These are phyloP conservation scores for Astrephomene gubernaculifera DNA, from an alignment of 139 green algal species.

Conservation along the genomic window DNA sequence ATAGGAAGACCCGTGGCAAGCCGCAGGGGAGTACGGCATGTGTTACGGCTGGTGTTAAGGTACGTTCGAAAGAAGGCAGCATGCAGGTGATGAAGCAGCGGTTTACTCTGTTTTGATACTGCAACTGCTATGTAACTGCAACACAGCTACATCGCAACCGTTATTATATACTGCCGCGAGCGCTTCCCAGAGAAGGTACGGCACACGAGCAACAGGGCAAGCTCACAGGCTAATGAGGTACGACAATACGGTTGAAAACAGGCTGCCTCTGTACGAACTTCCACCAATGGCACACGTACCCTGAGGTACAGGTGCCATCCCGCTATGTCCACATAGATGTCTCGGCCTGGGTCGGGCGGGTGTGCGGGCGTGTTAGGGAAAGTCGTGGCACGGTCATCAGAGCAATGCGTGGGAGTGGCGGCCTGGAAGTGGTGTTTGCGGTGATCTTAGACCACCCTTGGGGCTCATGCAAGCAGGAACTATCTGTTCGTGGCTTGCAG, in stretches of 20 bases:
- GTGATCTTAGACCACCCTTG: background rate
- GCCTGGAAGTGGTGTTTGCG: too few relatives aligned
- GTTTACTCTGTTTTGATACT: too few relatives aligned
- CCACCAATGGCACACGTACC: background rate
- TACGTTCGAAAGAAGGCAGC: too few relatives aligned
- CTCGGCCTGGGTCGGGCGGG: conserved; percentile 44
- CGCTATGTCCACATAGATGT: conserved; percentile 77
- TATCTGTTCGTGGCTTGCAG: background rate
- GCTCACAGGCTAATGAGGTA: too few relatives aligned
- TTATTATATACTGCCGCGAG: background rate
- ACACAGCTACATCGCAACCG: background rate
- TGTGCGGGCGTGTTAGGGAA: background rate
- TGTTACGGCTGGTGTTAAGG: background rate
- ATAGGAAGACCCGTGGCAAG: too few relatives aligned
- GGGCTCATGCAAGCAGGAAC: background rate
- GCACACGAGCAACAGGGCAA: background rate
- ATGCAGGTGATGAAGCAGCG: too few relatives aligned
- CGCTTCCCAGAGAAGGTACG: background rate
- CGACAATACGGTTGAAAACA: too few relatives aligned
- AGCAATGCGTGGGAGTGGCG: background rate
- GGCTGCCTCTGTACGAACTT: conserved; percentile 51
- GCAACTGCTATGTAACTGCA: too few relatives aligned
- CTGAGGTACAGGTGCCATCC: conserved; percentile 78
- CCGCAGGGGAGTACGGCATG: background rate
- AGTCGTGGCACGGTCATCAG: background rate